Percentiles rank a stretch among this genome's conserved stretches.
phyloP scores from a whole-genome alignment of 2,329 filamentous ascomycete genomes.

The Thermoascus crustaceus region DNA sequence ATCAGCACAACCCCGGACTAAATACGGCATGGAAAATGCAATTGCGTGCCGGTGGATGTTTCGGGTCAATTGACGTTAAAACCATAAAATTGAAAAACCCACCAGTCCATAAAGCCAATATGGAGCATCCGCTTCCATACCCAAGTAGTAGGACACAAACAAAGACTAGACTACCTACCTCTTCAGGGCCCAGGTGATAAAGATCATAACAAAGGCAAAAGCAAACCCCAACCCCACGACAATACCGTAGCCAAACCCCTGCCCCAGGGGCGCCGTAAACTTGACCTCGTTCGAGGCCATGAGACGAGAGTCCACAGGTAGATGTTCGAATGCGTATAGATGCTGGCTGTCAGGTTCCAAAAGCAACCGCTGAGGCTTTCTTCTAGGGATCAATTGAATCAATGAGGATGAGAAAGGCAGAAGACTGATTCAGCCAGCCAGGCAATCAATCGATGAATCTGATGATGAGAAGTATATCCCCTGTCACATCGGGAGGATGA shows the following conservation, averaged over 20 bases:
- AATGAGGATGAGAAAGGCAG: too few species aligned
- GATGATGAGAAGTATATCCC: not conserved
- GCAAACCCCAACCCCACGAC: conserved; percentile 65
- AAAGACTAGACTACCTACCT: conserved; percentile 31
- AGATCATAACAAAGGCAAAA: conserved; percentile 68
- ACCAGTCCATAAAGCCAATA: not conserved
- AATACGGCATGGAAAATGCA: not conserved
- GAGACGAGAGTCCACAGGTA: not conserved
- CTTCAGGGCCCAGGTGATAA: conserved; percentile 62
- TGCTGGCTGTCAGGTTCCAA: not conserved
- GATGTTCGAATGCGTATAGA: not conserved
- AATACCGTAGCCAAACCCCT: conserved; percentile 69
- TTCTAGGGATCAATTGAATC: too few species aligned
- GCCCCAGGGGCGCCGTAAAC: conserved; percentile 32
- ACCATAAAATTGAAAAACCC: not conserved
- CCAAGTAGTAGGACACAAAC: too few species aligned
- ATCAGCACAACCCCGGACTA: too few species aligned
- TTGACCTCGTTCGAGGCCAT: conserved; percentile 19
- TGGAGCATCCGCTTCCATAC: not conserved
- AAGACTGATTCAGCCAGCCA: too few species aligned
- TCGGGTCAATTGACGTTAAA: not conserved
- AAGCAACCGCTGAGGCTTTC: not conserved
- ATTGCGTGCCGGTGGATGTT: not conserved
- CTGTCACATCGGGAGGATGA: not conserved
- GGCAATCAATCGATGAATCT: not conserved